A percentile compares a stretch with the other conserved stretches of the same genome.
Conservation (phyloP, 2,329 filamentous ascomycete species). For the Colletotrichum chlorophyti region DNA sequence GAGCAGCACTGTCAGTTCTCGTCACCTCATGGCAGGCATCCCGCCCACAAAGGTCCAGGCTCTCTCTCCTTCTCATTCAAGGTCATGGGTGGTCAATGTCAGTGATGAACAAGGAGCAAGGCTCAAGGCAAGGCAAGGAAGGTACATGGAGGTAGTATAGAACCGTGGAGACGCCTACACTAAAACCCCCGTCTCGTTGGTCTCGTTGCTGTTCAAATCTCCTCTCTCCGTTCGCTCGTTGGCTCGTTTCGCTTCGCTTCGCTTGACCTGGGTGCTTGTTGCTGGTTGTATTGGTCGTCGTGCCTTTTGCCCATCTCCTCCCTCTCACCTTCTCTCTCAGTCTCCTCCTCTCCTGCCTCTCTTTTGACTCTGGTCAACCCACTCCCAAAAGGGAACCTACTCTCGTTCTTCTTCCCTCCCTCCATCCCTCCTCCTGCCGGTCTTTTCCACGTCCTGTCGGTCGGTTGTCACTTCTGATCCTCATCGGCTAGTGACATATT, state of each 20-base stretch:
- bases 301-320: constrained; percentile 6
- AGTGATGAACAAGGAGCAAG: background rate
- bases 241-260: constrained; percentile 28
- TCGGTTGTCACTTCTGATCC: constrained; percentile 37
- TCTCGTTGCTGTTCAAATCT: constrained; percentile 11
- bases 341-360: constrained; percentile 27
- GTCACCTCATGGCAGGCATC: no score
- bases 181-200: constrained; percentile 2
- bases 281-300: constrained; percentile 5
- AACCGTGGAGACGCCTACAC: background rate
- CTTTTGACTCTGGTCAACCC: constrained; percentile 32
- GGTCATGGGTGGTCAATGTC: no score
- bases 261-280: constrained; percentile 11
- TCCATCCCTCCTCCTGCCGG: constrained; percentile 16
- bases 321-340: background rate
- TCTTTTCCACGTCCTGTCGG: constrained; percentile 36
- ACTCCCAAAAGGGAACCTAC: constrained; percentile 27
- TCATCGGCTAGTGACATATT: constrained; percentile 28
- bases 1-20: no score
- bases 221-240: constrained; percentile 16
- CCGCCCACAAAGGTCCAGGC: constrained; percentile 4
- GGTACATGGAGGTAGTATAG: background rate
- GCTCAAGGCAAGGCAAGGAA: background rate
- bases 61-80: background rate
- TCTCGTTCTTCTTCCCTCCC: constrained; percentile 35